Evolutionary conservation across 352 stramenopile genomes (phyloP).

Genomic region (Plasmopara viticola): DNA sequence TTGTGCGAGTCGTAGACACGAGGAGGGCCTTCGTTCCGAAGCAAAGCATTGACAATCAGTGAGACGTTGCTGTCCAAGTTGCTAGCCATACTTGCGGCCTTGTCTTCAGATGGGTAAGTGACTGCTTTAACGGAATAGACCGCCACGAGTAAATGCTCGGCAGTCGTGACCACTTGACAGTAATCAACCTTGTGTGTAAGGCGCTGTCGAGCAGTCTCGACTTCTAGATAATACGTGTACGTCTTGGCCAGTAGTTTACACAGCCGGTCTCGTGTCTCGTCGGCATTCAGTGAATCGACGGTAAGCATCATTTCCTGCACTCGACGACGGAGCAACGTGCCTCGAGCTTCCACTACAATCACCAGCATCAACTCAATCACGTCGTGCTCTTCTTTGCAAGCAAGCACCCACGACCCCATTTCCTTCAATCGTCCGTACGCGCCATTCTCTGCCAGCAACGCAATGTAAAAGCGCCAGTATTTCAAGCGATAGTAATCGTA

Average conservation of each 20-base stretch:
- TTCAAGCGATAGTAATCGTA: slow-evolving; percentile 73
- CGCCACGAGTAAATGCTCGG: slow-evolving; percentile 35
- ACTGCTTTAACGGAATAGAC: slow-evolving; percentile 30
- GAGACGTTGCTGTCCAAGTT: slow-evolving; percentile 24
- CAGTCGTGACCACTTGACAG: slow-evolving; percentile 28
- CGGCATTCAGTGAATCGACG: slow-evolving; percentile 4
- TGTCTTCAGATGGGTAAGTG: slow-evolving; percentile 19
- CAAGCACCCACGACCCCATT: slow-evolving; percentile 56
- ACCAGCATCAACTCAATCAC: slow-evolving; percentile 72
- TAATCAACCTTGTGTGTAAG: slow-evolving; percentile 22
- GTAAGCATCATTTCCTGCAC: slow-evolving; percentile 18
- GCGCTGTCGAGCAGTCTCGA: slow-evolving; percentile 32
- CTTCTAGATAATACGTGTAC: slow-evolving; percentile 55
- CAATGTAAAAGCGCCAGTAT: slow-evolving; percentile 66
- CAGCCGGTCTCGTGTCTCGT: slow-evolving; percentile 10
- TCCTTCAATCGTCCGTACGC: slow-evolving; percentile 63
- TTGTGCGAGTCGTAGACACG: slow-evolving; percentile 26
- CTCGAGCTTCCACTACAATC: slow-evolving; percentile 37
- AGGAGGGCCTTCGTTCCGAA: slow-evolving; percentile 24
- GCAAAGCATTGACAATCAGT: slow-evolving; percentile 27
- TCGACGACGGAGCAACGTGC: slow-evolving; percentile 32
- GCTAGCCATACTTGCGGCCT: slow-evolving; percentile 13
- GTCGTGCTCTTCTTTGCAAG: slow-evolving; percentile 80
- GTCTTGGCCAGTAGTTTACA: slow-evolving; percentile 58
- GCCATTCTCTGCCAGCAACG: slow-evolving; percentile 41